A percentile compares a stretch with the other conserved stretches of the same genome.
Evolutionary conservation across 75 land plant genomes (phyloP).

Genomic region (Adiantum capillusveneris): DNA sequence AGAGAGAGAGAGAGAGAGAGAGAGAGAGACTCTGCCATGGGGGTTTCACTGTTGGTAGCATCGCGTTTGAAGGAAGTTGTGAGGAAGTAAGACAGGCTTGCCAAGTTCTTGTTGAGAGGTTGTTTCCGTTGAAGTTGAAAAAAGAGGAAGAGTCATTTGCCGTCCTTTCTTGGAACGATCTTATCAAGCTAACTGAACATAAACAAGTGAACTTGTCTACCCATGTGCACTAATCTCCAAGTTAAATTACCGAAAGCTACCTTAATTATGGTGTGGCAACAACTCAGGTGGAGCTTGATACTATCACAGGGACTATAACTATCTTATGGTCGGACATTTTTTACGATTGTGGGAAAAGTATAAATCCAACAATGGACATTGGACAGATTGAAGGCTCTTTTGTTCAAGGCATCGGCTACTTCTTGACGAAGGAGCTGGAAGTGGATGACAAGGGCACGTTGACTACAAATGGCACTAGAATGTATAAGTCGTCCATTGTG

Average conservation of each 20-base stretch:
- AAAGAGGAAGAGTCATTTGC: slow-evolving; percentile 23
- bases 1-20: too few relatives aligned
- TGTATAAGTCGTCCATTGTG: slow-evolving; percentile 60
- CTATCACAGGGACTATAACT: slow-evolving; percentile 68
- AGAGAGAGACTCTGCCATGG: too few relatives aligned
- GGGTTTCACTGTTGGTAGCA: slow-evolving; percentile 72
- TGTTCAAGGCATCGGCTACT: slow-evolving; percentile 60
- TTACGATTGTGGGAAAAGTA: slow-evolving; percentile 83
- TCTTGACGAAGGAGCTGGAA: slow-evolving; percentile 15
- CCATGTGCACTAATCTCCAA: too few relatives aligned
- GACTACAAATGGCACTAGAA: slow-evolving; percentile 38
- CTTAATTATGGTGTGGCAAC: too few relatives aligned
- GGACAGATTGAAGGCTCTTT: slow-evolving; percentile 99
- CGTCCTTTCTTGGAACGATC: slow-evolving; percentile 45
- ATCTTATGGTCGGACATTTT: slow-evolving; percentile 61
- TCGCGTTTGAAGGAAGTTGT: slow-evolving; percentile 87
- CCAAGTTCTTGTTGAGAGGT: slow-evolving; percentile 62
- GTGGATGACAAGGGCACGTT: slow-evolving; percentile 28
- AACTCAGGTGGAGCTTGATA: slow-evolving; percentile 72
- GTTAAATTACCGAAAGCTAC: too few relatives aligned
- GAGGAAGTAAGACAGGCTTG: slow-evolving; percentile 65
- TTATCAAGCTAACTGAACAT: too few relatives aligned
- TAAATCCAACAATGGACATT: slow-evolving; percentile 92
- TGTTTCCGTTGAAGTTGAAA: slow-evolving; percentile 40
- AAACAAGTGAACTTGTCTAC: too few relatives aligned